These are phyloP conservation scores for Aspergillus floridensis DNA, from an alignment of 2,329 filamentous ascomycete genomes.

Conservation along the genomic window DNA sequence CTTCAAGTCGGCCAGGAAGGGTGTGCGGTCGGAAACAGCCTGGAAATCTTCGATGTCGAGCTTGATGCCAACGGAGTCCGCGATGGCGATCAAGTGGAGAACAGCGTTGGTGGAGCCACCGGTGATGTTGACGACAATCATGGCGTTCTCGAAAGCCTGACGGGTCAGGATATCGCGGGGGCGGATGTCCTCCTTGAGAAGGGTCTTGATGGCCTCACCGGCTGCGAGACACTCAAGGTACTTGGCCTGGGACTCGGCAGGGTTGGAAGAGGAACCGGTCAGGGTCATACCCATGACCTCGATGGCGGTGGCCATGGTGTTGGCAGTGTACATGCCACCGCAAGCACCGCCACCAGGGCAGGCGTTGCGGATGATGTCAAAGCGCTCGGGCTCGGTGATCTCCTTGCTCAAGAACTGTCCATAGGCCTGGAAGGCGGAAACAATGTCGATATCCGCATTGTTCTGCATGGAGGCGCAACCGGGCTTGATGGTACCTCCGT, in stretches of 20 bases:
- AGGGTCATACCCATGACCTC: slow-evolving; percentile 74
- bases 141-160: slow-evolving; percentile 79
- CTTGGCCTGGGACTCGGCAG: slow-evolving; percentile 71
- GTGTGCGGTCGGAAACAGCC: slow-evolving; percentile 71
- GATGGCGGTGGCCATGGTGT: slow-evolving; percentile 71
- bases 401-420: slow-evolving; percentile 69
- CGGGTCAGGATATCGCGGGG: slow-evolving; percentile 77
- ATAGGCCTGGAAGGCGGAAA: slow-evolving; percentile 97
- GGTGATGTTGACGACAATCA: slow-evolving; percentile 78
- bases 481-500: slow-evolving; percentile 89
- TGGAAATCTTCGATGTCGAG: slow-evolving; percentile 87
- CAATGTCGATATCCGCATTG: slow-evolving; percentile 79
- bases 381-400: slow-evolving; percentile 13
- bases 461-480: slow-evolving; percentile 77
- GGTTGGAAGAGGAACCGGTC: slow-evolving; percentile 77
- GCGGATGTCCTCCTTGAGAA: slow-evolving; percentile 73
- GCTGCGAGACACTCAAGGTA: slow-evolving; percentile 68
- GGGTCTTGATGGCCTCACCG: slow-evolving; percentile 70
- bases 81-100: slow-evolving; percentile 79
- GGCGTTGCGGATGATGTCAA: slow-evolving; percentile 13
- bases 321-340: slow-evolving; percentile 76
- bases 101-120: slow-evolving; percentile 85
- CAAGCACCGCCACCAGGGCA: slow-evolving; percentile 76
- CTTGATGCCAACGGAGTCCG: slow-evolving; percentile 75
- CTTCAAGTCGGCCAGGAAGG: slow-evolving; percentile 79